Percentiles rank a stretch among this genome's conserved stretches.
These are phyloP conservation scores for Populus euphratica DNA, from an alignment of 345 rosid species.

Conservation along the genomic window DNA sequence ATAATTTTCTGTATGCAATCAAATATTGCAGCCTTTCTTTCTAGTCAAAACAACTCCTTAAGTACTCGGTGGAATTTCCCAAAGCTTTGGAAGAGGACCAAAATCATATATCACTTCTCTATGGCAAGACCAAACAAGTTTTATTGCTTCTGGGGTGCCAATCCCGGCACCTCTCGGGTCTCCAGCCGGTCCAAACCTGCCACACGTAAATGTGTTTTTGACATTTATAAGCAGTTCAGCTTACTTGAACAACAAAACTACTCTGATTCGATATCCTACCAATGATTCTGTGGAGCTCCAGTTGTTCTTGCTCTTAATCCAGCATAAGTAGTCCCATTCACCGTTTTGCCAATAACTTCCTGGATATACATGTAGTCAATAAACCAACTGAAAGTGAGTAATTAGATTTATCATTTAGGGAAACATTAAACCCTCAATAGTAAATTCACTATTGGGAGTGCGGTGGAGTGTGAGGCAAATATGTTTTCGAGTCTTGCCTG, in stretches of 20 bases:
- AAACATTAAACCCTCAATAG: too few relatives aligned
- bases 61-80: conserved; percentile 83
- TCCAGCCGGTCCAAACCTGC: conserved; percentile 97
- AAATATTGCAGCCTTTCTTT: too few relatives aligned
- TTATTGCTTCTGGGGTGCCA: conserved; percentile 96
- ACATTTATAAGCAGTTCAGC: neutral
- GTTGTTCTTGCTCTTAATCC: conserved; percentile 96
- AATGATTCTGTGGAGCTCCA: conserved; percentile 98
- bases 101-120: conserved; percentile 84
- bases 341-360: conserved; percentile 87
- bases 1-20: too few relatives aligned
- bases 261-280: conserved; percentile 36
- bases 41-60: neutral
- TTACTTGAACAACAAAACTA: neutral
- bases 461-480: neutral
- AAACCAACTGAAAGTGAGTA: neutral
- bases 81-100: conserved; percentile 70
- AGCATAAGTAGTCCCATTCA: conserved; percentile 93
- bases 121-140: conserved; percentile 97
- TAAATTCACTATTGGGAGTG: neutral
- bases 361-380: conserved; percentile 22
- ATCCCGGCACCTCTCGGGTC: conserved; percentile 99
- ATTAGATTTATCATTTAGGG: too few relatives aligned
- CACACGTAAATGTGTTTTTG: conserved; percentile 1
- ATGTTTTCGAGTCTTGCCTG: conserved; percentile 49